phyloP scores from a whole-genome alignment of 1,284 basidiomycete genomes.

The Peniophora sp. region DNA sequence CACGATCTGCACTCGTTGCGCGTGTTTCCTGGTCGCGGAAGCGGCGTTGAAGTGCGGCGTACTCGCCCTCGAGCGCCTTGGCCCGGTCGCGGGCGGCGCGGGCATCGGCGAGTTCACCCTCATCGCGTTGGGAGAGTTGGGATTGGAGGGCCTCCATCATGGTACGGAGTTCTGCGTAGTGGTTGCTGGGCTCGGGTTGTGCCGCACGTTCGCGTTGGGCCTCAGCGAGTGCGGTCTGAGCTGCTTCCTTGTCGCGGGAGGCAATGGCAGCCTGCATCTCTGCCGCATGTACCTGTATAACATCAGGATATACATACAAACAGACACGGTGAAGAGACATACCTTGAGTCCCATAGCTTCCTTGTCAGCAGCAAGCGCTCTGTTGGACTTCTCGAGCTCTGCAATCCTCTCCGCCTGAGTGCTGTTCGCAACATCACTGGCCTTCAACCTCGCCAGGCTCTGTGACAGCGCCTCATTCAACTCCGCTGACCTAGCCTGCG shows the following conservation, averaged over 20 bases:
- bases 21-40: constrained; percentile 64
- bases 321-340: constrained; percentile 13
- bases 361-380: constrained; percentile 45
- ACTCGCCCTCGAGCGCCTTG: constrained; percentile 60
- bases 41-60: constrained; percentile 58
- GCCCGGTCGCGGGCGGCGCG: constrained; percentile 55
- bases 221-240: constrained; percentile 36
- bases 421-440: constrained; percentile 59
- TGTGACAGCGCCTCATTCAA: constrained; percentile 62
- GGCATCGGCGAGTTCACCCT: constrained; percentile 64
- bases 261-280: constrained; percentile 49
- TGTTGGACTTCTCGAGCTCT: constrained; percentile 52
- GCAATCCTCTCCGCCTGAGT: constrained; percentile 48
- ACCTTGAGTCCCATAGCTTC: constrained; percentile 53
- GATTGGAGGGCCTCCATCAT: constrained; percentile 62
- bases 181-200: constrained; percentile 48
- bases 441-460: constrained; percentile 59
- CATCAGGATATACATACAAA: constrained; percentile 3
- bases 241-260: constrained; percentile 53
- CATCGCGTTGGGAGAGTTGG: constrained; percentile 55
- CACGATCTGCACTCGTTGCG: constrained; percentile 49
- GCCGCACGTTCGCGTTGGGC: constrained; percentile 56
- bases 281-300: constrained; percentile 46
- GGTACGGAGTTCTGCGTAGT: constrained; percentile 65
- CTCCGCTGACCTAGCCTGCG: constrained; percentile 51